Percentiles rank a stretch among this genome's conserved stretches.
Evolutionary conservation across 148 eudicot species (phyloP).

Genomic region (Vaccinium darrowii): DNA sequence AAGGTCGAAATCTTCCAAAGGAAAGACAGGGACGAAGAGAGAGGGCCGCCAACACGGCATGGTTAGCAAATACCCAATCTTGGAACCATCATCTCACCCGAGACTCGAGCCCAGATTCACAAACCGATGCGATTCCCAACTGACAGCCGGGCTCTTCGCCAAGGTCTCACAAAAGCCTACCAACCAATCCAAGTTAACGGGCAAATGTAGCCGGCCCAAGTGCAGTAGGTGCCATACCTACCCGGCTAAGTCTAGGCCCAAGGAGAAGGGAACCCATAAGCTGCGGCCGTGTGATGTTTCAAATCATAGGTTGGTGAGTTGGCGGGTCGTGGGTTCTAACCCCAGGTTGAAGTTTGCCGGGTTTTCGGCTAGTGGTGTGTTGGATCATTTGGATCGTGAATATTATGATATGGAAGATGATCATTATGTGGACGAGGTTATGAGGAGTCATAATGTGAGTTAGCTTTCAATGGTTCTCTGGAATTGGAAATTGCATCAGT

Average conservation of each 20-base stretch:
- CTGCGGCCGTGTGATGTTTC: conserved; percentile 19
- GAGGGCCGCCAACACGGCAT: conserved; percentile 67
- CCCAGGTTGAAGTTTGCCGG: conserved; percentile 1
- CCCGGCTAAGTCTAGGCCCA: conserved; percentile 57
- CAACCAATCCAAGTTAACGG: conserved; percentile 76
- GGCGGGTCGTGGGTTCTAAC: conserved; percentile 27
- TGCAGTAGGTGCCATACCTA: conserved; percentile 36
- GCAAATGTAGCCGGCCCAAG: conserved; percentile 34
- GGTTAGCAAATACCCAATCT: conserved; percentile 44
- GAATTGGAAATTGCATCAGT: conserved; percentile 1
- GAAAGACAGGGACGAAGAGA: conserved; percentile 44
- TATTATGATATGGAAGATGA: neutral
- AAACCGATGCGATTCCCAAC: conserved; percentile 28
- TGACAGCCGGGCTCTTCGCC: conserved; percentile 56
- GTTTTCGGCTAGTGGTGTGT: conserved; percentile 10
- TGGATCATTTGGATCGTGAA: conserved; percentile 33
- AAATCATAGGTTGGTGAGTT: conserved; percentile 21
- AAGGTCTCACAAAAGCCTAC: conserved; percentile 59
- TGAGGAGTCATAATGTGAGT: conserved; percentile 2
- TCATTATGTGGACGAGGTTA: conserved; percentile 14
- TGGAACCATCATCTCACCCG: conserved; percentile 28
- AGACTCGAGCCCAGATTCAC: conserved; percentile 19
- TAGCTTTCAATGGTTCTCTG: neutral
- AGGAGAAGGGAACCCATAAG: conserved; percentile 57
- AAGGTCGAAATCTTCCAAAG: conserved; percentile 1